A percentile compares a stretch with the other conserved stretches of the same genome.
phyloP scores from a whole-genome alignment of 2,329 filamentous ascomycete genomes.

The Cercospora berteroae region DNA sequence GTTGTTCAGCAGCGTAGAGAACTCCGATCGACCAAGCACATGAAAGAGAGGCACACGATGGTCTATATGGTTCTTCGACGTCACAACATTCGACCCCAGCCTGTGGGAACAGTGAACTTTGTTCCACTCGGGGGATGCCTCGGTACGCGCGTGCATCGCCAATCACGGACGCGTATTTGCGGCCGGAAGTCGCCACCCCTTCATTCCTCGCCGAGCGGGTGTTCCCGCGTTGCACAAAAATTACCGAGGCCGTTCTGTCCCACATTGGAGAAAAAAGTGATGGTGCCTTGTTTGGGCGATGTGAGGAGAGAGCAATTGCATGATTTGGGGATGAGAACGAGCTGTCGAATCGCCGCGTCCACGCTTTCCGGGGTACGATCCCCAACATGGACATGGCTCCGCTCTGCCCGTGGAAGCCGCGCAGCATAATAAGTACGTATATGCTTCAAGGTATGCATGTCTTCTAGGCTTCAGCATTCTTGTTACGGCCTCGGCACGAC shows the following conservation, averaged over 20 bases:
- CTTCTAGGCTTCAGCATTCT: conserved; percentile 6
- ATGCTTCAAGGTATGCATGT: conserved; percentile 7
- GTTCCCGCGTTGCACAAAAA: not conserved
- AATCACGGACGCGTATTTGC: conserved; percentile 1
- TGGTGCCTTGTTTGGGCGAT: not conserved
- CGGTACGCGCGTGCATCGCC: conserved; percentile 3
- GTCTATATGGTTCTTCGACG: conserved; percentile 7
- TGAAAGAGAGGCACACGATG: conserved; percentile 9
- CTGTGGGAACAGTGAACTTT: not conserved
- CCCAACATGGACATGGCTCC: not conserved
- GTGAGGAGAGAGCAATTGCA: not conserved
- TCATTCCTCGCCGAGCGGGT: not conserved
- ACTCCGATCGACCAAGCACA: not conserved
- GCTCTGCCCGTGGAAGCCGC: not conserved
- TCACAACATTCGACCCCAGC: conserved; percentile 5
- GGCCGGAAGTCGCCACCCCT: not conserved
- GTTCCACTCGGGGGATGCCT: conserved; percentile 1
- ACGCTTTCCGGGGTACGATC: not conserved
- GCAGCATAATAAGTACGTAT: not conserved
- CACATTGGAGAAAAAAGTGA: not conserved
- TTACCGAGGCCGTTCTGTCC: conserved; percentile 7
- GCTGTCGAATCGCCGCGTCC: conserved; percentile 6
- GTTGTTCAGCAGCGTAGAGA: not conserved
- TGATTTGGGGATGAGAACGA: conserved; percentile 10
- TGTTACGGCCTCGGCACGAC: not conserved